Percentiles rank a stretch among this genome's conserved stretches.
Evolutionary conservation across 164 flowering plant species (phyloP).

Genomic region (Buxus sempervirens): DNA sequence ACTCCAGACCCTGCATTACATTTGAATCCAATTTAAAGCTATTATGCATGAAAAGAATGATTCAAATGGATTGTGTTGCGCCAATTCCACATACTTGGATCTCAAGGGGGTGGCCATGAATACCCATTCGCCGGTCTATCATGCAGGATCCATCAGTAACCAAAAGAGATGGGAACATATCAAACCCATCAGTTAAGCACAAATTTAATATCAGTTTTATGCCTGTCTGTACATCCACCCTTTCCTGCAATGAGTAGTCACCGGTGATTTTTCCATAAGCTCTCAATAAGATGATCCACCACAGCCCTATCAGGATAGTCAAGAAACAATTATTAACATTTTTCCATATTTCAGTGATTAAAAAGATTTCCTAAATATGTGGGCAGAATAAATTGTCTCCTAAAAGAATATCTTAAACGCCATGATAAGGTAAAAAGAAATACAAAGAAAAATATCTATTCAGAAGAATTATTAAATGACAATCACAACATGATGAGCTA

Average conservation of each 20-base stretch:
- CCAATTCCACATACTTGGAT: conserved; percentile 54
- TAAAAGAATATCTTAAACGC: too few species aligned
- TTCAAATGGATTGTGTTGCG: too few species aligned
- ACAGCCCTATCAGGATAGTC: conserved; percentile 52
- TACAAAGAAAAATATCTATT: background rate
- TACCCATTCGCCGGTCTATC: conserved; percentile 96
- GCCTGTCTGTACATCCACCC: conserved; percentile 94
- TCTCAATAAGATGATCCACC: conserved; percentile 96
- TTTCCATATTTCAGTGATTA: background rate
- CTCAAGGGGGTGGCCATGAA: conserved; percentile 96
- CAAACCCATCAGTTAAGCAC: conserved; percentile 88
- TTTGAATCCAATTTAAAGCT: background rate
- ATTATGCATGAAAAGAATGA: background rate
- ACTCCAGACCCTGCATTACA: background rate
- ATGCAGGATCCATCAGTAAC: conserved; percentile 97
- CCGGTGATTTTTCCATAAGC: conserved; percentile 92
- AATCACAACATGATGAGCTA: background rate
- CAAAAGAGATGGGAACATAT: conserved; percentile 86
- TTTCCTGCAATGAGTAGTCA: conserved; percentile 78
- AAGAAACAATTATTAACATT: background rate
- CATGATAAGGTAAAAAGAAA: too few species aligned
- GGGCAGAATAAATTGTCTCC: too few species aligned
- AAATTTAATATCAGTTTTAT: conserved; percentile 71
- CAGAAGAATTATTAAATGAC: background rate
- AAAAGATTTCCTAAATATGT: too few species aligned